Evolutionary conservation across 2,329 filamentous ascomycete genomes (phyloP).

Genomic region (Neofusicoccum laricinum): DNA sequence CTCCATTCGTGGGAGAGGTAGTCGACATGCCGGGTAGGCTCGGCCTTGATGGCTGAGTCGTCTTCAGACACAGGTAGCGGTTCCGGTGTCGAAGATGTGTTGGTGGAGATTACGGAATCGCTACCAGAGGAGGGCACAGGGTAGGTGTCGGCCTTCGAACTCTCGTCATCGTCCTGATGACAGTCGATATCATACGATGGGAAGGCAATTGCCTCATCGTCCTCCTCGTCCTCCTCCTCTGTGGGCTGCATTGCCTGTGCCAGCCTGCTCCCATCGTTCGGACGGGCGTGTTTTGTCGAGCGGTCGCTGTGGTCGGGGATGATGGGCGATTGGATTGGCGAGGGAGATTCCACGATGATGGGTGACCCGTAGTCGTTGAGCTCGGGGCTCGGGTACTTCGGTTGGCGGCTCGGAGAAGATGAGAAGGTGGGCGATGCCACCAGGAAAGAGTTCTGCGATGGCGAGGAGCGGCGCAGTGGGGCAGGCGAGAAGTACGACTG

Average conservation of each 20-base stretch:
- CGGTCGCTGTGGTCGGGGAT: conserved; percentile 35
- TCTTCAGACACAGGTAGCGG: conserved; percentile 63
- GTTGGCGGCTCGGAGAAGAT: conserved; percentile 27
- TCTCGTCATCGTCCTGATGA: conserved; percentile 16
- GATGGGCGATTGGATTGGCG: conserved; percentile 20
- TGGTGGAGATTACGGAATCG: conserved; percentile 45
- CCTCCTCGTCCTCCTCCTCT: conserved; percentile 38
- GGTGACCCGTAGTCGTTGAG: conserved; percentile 26
- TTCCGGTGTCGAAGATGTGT: conserved; percentile 52
- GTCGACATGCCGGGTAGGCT: conserved; percentile 87
- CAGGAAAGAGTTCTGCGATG: conserved; percentile 44
- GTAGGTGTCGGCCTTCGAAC: conserved; percentile 42
- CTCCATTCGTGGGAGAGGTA: conserved; percentile 91
- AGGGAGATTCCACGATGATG: conserved; percentile 1
- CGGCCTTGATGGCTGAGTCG: conserved; percentile 70
- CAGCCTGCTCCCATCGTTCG: conserved; percentile 59
- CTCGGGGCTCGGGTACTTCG: conserved; percentile 31
- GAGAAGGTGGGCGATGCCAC: conserved; percentile 28
- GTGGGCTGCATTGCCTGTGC: conserved; percentile 45
- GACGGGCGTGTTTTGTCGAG: conserved; percentile 62
- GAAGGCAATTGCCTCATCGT: conserved; percentile 41
- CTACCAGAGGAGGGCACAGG: conserved; percentile 53
- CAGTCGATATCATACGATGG: conserved; percentile 41
- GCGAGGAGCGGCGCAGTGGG: conserved; percentile 39
- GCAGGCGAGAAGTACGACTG: conserved; percentile 40